phyloP scores from a whole-genome alignment of 345 rosid species.

The Iberis pinnata region DNA sequence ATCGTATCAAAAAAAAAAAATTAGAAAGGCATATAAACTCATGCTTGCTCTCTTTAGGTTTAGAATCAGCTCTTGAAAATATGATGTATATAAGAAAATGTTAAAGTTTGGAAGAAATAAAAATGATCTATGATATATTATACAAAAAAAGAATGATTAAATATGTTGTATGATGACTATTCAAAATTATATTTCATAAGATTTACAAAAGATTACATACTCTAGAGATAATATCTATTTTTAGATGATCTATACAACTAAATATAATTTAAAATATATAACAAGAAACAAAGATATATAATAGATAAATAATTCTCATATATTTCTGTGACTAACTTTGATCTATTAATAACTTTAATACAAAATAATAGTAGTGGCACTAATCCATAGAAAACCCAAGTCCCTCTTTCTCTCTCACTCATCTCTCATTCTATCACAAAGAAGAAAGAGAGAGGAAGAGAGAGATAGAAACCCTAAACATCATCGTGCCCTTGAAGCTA shows the following conservation, averaged over 20 bases:
- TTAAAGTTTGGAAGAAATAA: no score
- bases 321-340: conserved; percentile 48
- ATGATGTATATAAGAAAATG: neutral
- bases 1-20: no score
- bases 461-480: conserved; percentile 34
- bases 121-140: neutral
- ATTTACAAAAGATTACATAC: neutral
- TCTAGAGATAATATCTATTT: neutral
- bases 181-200: neutral
- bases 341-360: conserved; percentile 24
- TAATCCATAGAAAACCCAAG: conserved; percentile 34
- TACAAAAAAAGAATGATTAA: neutral
- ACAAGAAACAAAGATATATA: neutral
- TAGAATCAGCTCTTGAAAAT: no score
- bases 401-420: conserved; percentile 10
- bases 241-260: no score
- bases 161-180: neutral
- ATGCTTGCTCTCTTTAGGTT: no score
- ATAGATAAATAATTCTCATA: conserved; percentile 23
- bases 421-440: conserved; percentile 26
- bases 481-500: conserved; percentile 62
- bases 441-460: conserved; percentile 24
- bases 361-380: conserved; percentile 31
- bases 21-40: no score
- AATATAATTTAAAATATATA: neutral